Evolutionary conservation across 179 eudicot genomes (phyloP), one percentile per base, ranked within the genome.

Genomic region (Amaranthus tricolor): DNA sequence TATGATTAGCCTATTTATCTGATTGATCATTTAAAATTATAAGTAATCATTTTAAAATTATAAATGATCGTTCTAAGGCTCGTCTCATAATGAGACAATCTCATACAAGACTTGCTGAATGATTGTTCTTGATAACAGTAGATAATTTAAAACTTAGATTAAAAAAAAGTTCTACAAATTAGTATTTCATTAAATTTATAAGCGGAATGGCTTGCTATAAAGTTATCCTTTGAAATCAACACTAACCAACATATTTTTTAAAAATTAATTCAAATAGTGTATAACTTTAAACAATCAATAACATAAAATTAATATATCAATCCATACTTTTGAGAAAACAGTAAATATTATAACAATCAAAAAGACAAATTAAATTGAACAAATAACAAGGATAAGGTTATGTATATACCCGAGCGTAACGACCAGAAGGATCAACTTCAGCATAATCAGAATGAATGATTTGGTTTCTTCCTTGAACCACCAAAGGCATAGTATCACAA

Each of bases 401-500:
- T 14, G 31, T 59, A 59, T 40, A 19, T 20, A 69, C 72, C 24
- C 72, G 61, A 53, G 72, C 72, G 54, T 69, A 69, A 69, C 72
- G 72, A 53, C 72, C 72, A 52, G 60, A 21, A 24, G 72, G 72
- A 69, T 69, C 72, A 68, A 24, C 40, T 60, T 69, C 72, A 53
- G 50, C 72, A 54, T 54, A 69, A 16, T 69, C 72, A 31, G 59
- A 48, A 31, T 50, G 54, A n/a, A 48, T 21, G 40, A 66, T 31
- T 52, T 69, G 21, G 24, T 0, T 54, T 31, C 48, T 69, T 69
- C 61, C 49, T 31, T 3, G 13, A 1, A 16, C 47, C 44, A 52
- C 16, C 11, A 67, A 19, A 43, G 20, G 40, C 71, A 68, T 68
- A 2, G 19, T 52, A 6, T 0, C 24, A 17, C 59, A 21, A 7